A percentile compares a stretch with the other conserved stretches of the same genome.
Conservation (phyloP, 495 filamentous ascomycete species). For the Annulohypoxylon moriforme region DNA sequence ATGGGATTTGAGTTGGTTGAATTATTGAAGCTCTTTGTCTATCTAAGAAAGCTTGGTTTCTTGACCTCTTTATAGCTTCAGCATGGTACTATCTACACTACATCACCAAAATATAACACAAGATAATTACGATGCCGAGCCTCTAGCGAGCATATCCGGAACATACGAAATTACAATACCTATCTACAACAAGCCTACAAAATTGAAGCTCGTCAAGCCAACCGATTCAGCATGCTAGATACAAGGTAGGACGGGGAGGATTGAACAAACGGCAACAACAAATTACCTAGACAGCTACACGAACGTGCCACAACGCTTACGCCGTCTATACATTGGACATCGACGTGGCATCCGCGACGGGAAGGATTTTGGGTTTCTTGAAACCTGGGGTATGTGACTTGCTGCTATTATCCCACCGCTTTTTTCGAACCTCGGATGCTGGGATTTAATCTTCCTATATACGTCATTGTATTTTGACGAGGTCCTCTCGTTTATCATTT, state of each 20-base stretch:
- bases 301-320: not conserved
- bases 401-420: slow-evolving; percentile 2
- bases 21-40: not conserved
- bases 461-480: no score
- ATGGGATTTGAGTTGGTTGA: not conserved
- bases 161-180: no score
- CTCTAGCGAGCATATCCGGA: no score
- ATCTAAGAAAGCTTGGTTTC: not conserved
- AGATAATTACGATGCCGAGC: no score
- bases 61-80: not conserved
- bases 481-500: not conserved
- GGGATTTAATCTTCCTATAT: not conserved
- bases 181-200: not conserved
- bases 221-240: not conserved
- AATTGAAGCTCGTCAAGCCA: not conserved
- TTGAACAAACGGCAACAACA: not conserved
- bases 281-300: not conserved
- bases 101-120: not conserved
- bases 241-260: not conserved
- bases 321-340: not conserved
- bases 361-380: not conserved
- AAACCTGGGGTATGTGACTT: not conserved
- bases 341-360: not conserved
- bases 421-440: not conserved
- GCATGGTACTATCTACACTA: not conserved